Conservation (phyloP, 371 early-diverging fungal species). For the Mucor saturninus region DNA sequence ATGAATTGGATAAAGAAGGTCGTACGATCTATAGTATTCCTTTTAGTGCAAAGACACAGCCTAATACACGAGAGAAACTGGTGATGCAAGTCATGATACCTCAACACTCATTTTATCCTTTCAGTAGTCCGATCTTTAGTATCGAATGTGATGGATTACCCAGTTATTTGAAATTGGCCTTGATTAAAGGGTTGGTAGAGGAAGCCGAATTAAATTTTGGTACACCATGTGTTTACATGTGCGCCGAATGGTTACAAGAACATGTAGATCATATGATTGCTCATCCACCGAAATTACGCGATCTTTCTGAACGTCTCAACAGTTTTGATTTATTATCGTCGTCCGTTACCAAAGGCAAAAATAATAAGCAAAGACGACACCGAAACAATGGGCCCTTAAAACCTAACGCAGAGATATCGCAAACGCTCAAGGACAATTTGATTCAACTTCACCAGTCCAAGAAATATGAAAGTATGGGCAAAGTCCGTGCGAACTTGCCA, state of each 20-base stretch:
- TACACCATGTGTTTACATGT: conserved; percentile 73
- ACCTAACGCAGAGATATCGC: conserved; percentile 16
- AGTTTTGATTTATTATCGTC: conserved; percentile 9
- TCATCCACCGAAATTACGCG: conserved; percentile 65
- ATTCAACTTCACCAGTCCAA: conserved; percentile 34
- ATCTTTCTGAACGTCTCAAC: conserved; percentile 53
- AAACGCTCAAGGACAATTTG: conserved; percentile 33
- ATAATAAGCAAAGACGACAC: not conserved
- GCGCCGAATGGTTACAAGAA: conserved; percentile 71
- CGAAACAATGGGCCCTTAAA: conserved; percentile 2
- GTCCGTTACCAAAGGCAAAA: not conserved
- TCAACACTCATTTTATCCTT: conserved; percentile 63
- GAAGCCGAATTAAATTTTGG: conserved; percentile 63
- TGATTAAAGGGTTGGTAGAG: conserved; percentile 61
- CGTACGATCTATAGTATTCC: conserved; percentile 28
- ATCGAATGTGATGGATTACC: conserved; percentile 68
- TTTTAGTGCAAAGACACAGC: conserved; percentile 22
- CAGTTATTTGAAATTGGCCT: conserved; percentile 71
- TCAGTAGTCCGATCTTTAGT: conserved; percentile 65
- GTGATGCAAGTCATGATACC: conserved; percentile 53
- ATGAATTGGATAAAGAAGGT: conserved; percentile 25
- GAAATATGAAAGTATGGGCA: conserved; percentile 57
- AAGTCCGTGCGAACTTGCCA: conserved; percentile 65
- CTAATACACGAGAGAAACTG: conserved; percentile 26
- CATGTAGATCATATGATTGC: conserved; percentile 58